Evolutionary conservation across 805 yeast genomes (phyloP), one percentile per base, ranked within the genome.

Genomic region (Candida tibetensis): DNA sequence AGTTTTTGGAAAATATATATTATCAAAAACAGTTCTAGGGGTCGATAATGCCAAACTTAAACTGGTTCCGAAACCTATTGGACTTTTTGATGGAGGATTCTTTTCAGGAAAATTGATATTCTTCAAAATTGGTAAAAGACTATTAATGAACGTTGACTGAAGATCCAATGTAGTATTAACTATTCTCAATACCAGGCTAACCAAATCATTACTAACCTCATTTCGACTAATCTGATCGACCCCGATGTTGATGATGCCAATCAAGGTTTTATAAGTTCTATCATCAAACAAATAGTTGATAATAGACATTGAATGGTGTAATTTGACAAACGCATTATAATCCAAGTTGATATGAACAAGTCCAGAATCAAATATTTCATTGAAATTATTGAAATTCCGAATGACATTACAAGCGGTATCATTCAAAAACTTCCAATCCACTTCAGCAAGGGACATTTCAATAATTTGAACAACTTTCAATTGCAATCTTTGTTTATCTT

Each of bases 301-400:
- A 2, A 76, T 69, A 6, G 82, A 76, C 2, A 85, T 68, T 2
- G 87, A 83, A 3, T 93, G 93, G 41, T 85, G 88, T 19, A 78
- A 71, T 44, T 75, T 79, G 1, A 85, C 66, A 71, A 52, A 64
- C 13, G 38, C 26, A 9, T 51, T 44, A 40, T 46, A 58, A 27
- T 50, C 46, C 15, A 57, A 42, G 10, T 51, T 46, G n/a, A 52
- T 34, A 9, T 32, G 28, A 12, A 52, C 41, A 6, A 46, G 39
- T 7, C 51, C 41, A 3, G 51, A 46, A 3, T 61, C 60, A 34
- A 60, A 51, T 18, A 57, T 40, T 13, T 42, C 48, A 32, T 54
- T 49, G 26, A 49, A 37, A 17, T 45, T 43, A 5, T 39, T 40
- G 42, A 59, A 37, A 48, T 45, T 37, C 36, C 38, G 66, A 69